A percentile compares a stretch with the other conserved stretches of the same genome.
These are phyloP conservation scores for Helicocarpus griseus DNA, from an alignment of 2,329 filamentous ascomycete species.

Conservation along the genomic window DNA sequence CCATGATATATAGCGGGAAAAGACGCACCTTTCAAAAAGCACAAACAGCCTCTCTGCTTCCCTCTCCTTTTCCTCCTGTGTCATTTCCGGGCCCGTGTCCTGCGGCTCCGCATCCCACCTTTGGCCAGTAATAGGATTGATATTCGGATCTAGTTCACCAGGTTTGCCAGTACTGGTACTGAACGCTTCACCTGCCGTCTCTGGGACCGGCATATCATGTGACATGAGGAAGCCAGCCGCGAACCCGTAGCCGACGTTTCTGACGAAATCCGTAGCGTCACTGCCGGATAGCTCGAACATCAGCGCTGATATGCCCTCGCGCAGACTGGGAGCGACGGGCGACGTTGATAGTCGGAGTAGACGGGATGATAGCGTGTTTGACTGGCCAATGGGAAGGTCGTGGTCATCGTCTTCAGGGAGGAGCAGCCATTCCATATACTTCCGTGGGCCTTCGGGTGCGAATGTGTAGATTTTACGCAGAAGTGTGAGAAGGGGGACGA, in stretches of 20 bases:
- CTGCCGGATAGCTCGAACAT: constrained; percentile 81
- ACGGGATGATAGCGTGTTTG: constrained; percentile 62
- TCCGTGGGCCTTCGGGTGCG: constrained; percentile 53
- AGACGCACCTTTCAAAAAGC: constrained; percentile 66
- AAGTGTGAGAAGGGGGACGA: constrained; percentile 64
- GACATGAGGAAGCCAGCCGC: constrained; percentile 83
- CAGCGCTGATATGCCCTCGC: constrained; percentile 65
- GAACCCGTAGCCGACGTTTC: constrained; percentile 90
- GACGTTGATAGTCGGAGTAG: constrained; percentile 71
- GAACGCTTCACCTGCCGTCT: constrained; percentile 51
- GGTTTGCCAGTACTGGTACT: constrained; percentile 23
- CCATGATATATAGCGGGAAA: not conserved
- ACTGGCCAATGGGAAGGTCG: constrained; percentile 64
- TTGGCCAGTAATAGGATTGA: constrained; percentile 87
- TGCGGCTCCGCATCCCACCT: constrained; percentile 58
- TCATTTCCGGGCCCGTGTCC: constrained; percentile 62
- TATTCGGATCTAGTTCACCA: constrained; percentile 28
- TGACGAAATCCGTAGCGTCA: constrained; percentile 68
- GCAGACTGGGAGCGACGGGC: constrained; percentile 59
- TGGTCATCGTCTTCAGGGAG: constrained; percentile 72
- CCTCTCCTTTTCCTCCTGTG: constrained; percentile 78
- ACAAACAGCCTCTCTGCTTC: constrained; percentile 87
- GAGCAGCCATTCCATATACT: constrained; percentile 55
- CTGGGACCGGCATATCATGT: constrained; percentile 69
- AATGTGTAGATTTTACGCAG: constrained; percentile 61